phyloP scores from a whole-genome alignment of 345 rosid genomes.

The Litchi chinensis region DNA sequence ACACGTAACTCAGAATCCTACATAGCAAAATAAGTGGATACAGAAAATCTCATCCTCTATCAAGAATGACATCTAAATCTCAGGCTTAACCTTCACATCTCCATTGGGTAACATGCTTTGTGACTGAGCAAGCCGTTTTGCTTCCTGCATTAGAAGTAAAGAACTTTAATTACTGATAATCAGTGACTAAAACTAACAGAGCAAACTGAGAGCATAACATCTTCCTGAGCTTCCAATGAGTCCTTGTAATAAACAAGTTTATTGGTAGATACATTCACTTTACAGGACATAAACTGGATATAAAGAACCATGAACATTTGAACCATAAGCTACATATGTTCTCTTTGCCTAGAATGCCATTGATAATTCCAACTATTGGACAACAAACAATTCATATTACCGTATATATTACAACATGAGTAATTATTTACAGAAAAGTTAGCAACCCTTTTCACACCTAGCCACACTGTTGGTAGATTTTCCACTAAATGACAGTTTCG shows the following conservation, averaged over 20 bases:
- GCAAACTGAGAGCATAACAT: background rate
- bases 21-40: background rate
- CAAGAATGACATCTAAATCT: constrained; percentile 37
- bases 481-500: background rate
- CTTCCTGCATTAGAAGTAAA: constrained; percentile 55
- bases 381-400: background rate
- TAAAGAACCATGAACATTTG: background rate
- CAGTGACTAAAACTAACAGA: background rate
- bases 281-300: background rate
- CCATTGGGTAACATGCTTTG: constrained; percentile 85
- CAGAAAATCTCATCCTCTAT: background rate
- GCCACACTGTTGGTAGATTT: background rate
- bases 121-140: constrained; percentile 70
- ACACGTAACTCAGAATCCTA: background rate
- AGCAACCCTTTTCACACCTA: background rate
- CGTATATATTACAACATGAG: background rate
- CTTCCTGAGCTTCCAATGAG: background rate
- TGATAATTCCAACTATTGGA: background rate
- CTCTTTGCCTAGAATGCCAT: background rate
- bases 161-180: background rate
- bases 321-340: background rate
- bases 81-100: constrained; percentile 74
- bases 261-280: background rate
- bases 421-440: background rate
- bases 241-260: background rate